A percentile compares a stretch with the other conserved stretches of the same genome.
phyloP scores from a whole-genome alignment of 2,329 filamentous ascomycete species.

The Fusarium concolor region DNA sequence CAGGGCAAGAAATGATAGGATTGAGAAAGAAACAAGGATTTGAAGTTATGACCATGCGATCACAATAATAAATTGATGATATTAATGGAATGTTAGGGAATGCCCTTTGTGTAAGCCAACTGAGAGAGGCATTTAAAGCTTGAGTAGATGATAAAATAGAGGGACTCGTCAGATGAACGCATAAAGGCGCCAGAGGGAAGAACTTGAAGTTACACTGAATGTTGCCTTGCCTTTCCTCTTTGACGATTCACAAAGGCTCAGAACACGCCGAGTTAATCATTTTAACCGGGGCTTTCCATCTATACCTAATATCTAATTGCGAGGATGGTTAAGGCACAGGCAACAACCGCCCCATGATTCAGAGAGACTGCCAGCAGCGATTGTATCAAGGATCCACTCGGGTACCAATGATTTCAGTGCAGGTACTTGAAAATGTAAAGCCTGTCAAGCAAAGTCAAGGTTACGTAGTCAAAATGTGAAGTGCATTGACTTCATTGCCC shows the following conservation, averaged over 20 bases:
- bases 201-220: too few species aligned
- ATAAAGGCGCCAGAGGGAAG: neutral
- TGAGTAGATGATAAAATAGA: too few species aligned
- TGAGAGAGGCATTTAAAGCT: neutral
- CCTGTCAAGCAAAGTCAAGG: slow-evolving; percentile 11
- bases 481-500: slow-evolving; percentile 9
- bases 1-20: neutral
- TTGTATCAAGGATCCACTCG: slow-evolving; percentile 10
- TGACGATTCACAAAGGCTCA: neutral
- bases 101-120: neutral
- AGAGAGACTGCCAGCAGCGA: too few species aligned
- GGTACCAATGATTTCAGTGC: slow-evolving; percentile 21
- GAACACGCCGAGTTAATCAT: neutral
- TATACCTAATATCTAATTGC: too few species aligned
- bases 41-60: neutral
- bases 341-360: too few species aligned
- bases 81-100: neutral
- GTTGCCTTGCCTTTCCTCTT: too few species aligned
- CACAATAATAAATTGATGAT: neutral
- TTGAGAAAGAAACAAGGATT: neutral
- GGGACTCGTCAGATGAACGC: too few species aligned
- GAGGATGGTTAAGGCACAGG: too few species aligned
- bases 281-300: neutral
- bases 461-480: slow-evolving; percentile 27
- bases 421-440: slow-evolving; percentile 14